Evolutionary conservation across 805 yeast species (phyloP), one percentile per base, ranked within the genome.

Genomic region (Kodamaea neixiangensis): DNA sequence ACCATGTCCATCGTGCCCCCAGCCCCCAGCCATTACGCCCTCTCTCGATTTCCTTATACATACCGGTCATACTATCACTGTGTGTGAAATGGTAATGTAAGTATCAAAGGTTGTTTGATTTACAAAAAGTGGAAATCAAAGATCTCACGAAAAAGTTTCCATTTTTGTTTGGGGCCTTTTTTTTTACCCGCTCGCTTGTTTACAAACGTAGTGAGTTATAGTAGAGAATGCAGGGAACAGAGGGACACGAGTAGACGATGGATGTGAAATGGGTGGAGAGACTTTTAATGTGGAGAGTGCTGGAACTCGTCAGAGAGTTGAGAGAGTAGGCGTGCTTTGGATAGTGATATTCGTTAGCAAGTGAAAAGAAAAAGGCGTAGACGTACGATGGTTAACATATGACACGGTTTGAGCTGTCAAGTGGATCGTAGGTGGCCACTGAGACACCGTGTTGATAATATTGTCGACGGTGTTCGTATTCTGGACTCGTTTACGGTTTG

Each of bases 111-210:
- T 22, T 42, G 45, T 42, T 42, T 22, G 45, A 42, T 42, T 42
- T 22, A 42, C 35, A 21, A 42, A 42, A 37, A 37, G 41, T 37
- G 31, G 45, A 42, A 42, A 42, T 42, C 45, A 42, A 19, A 42
- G 45, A 42, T 42, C 45, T 15, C 45, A 22, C 25, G 29, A 42
- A 42, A 42, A 42, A 21, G 45, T 42, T 42, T 42, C 29, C 45
- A 42, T 25, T 25, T 25, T 25, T 25, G 31, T 25, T 25, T 25
- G 31, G 31, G 18, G 45, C 20, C 29, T 42, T 40, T 42, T 42
- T n/a, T 42, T 42, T 42, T 42, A n/a, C 29, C 18, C 45, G 45
- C 29, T 22, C 35, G 45, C 35, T 20, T 42, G 45, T 42, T 42
- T 42, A 42, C 45, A 42, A 42, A 42, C 35, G 34, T 33, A 25